phyloP scores from a whole-genome alignment of 805 yeast species.

The Candida coleopterorum region DNA sequence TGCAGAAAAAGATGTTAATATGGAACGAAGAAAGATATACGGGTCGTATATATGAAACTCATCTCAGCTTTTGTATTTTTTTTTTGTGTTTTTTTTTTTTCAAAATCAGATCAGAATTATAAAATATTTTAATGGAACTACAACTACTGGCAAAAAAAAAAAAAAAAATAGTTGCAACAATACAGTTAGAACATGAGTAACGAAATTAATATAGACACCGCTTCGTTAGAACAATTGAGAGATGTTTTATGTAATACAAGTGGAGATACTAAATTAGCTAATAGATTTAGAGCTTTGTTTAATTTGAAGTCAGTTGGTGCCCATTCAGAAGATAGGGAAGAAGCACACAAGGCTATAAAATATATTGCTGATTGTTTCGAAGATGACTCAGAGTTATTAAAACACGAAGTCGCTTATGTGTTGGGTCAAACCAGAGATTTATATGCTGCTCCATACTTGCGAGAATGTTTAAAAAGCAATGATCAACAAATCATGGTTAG shows the following conservation, averaged over 20 bases:
- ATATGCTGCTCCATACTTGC: slow-evolving; percentile 69
- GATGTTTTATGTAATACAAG: slow-evolving; percentile 61
- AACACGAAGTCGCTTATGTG: slow-evolving; percentile 97
- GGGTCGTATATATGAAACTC: slow-evolving; percentile 4
- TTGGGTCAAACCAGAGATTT: slow-evolving; percentile 91
- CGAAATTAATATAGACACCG: slow-evolving; percentile 35
- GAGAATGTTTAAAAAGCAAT: slow-evolving; percentile 60
- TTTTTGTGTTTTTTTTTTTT: neutral
- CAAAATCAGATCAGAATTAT: too few relatives aligned
- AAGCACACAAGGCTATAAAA: slow-evolving; percentile 63
- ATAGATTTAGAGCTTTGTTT: slow-evolving; percentile 90
- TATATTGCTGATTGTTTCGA: slow-evolving; percentile 81
- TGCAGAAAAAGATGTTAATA: neutral
- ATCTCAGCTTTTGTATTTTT: neutral
- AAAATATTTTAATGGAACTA: too few relatives aligned
- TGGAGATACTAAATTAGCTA: slow-evolving; percentile 73
- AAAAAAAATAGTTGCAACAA: neutral
- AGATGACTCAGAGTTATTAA: slow-evolving; percentile 82
- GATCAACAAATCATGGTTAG: slow-evolving; percentile 92
- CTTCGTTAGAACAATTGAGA: slow-evolving; percentile 60
- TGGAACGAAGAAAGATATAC: neutral
- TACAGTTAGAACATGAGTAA: neutral
- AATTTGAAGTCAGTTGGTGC: slow-evolving; percentile 83
- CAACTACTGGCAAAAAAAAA: too few relatives aligned
- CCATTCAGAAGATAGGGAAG: slow-evolving; percentile 49